Evolutionary conservation across 2,329 filamentous ascomycete genomes (phyloP).

Genomic region (Hortaea sp.): DNA sequence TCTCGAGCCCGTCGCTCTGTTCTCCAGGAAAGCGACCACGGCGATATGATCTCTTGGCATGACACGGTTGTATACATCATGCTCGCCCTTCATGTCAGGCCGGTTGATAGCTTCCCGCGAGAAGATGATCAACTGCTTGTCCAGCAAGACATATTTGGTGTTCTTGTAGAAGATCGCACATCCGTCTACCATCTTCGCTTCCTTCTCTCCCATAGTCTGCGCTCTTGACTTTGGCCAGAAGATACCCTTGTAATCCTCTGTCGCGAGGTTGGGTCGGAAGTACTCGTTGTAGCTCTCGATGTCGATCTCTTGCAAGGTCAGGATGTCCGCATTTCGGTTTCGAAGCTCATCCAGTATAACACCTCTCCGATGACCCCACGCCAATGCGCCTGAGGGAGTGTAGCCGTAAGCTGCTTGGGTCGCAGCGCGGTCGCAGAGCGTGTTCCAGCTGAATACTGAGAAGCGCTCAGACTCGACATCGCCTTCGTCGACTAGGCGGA

Average conservation of each 20-base stretch:
- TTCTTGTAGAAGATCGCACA: constrained; percentile 96
- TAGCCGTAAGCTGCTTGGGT: constrained; percentile 82
- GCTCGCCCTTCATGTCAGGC: constrained; percentile 92
- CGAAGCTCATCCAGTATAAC: constrained; percentile 76
- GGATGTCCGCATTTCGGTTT: constrained; percentile 71
- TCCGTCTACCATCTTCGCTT: constrained; percentile 83
- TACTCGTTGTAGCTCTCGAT: constrained; percentile 85
- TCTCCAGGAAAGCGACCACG: constrained; percentile 85
- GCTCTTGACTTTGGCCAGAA: constrained; percentile 86
- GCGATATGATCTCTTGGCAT: constrained; percentile 98
- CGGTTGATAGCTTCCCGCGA: constrained; percentile 84
- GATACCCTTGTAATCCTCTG: constrained; percentile 84
- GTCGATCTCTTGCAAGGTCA: constrained; percentile 90
- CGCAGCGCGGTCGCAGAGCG: constrained; percentile 86
- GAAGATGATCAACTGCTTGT: constrained; percentile 92
- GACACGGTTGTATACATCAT: constrained; percentile 95
- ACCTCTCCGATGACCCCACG: constrained; percentile 78
- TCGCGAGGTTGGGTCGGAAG: constrained; percentile 76
- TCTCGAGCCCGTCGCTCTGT: constrained; percentile 76
- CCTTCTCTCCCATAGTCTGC: constrained; percentile 82
- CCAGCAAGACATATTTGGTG: constrained; percentile 85
- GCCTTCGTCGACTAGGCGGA: constrained; percentile 55
- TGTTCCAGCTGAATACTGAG: constrained; percentile 88
- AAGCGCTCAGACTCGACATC: constrained; percentile 41
- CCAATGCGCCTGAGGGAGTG: constrained; percentile 68